Base-by-base conservation (phyloP, 805 yeast genomes). In the Limtongia smithiae region DNA sequence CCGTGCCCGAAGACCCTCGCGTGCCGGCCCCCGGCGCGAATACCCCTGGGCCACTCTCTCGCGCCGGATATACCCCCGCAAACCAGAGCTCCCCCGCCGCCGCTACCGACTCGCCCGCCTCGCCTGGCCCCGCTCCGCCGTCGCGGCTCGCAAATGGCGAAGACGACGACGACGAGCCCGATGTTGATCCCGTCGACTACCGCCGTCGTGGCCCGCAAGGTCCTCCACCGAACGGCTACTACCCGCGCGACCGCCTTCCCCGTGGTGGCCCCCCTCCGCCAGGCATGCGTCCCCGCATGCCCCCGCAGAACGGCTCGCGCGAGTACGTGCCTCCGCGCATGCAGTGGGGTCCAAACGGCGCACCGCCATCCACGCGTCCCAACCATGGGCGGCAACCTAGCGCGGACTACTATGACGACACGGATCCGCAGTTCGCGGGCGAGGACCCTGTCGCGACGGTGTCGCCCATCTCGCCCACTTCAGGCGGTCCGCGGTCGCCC, bases 331-430 rank as follows among this genome's bases (percentile, higher is more conserved):
- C 55, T 5, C 48, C 47, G 21, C 42, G 54, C 30, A 47, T 45
- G 17, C 36, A 27, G 3, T 49, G 57, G 54, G 44, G 25, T 5
- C 14, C 11, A n/a, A 37, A 27, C 7, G 38, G 18, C 17, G 18
- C 21, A 37, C 27, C 40, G 27, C 38, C n/a, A 4, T 21, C 39
- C 21, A 25, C 39, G 6, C n/a, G n/a, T n/a, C n/a, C n/a, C n/a
- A n/a, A n/a, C n/a, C n/a, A n/a, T n/a, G 8, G 17, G 31, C 40
- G 43, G 14, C 14, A n/a, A 11, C 15, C 45, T 14, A 33, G 18
- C 32, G 21, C 45, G 11, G 48, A 41, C 22, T 54, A 51, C 40
- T 54, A 54, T 33, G 57, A 54, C 27, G 57, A 54, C 31, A 48
- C 44, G 17, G 57, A 51, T 31, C 55, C 55, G 2, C 48, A 54